Evolutionary conservation across 306 rosid genomes (phyloP).

Genomic region (Echinosophora koreensis): DNA sequence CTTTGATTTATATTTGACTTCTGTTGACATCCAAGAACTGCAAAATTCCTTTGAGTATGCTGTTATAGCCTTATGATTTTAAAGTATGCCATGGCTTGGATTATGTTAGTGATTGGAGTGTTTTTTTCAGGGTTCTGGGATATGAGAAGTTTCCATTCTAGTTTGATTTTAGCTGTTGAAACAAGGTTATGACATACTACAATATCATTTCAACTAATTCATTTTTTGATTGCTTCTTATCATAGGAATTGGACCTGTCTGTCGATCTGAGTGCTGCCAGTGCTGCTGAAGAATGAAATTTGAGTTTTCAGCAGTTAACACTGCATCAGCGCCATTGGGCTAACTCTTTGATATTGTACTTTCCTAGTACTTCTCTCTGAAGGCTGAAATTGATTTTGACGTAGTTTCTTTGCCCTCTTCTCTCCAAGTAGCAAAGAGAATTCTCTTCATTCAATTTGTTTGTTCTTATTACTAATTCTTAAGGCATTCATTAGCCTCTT

Average conservation of each 20-base stretch:
- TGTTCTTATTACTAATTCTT: constrained; percentile 8
- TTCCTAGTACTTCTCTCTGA: neutral
- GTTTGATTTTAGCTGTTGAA: neutral
- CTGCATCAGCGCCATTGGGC: neutral
- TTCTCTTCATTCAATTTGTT: constrained; percentile 5
- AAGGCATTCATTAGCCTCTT: neutral
- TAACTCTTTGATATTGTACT: constrained; percentile 21
- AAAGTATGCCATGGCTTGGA: too few species aligned
- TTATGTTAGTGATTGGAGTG: too few species aligned
- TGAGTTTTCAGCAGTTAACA: neutral
- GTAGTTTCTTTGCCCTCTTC: constrained; percentile 1
- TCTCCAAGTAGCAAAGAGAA: constrained; percentile 9
- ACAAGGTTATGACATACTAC: neutral
- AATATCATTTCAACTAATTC: neutral
- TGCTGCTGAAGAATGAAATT: constrained; percentile 58
- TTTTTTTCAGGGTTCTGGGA: too few species aligned
- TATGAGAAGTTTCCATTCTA: too few species aligned
- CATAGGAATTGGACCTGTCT: constrained; percentile 66
- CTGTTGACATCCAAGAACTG: neutral
- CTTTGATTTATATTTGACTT: neutral
- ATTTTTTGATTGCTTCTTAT: constrained; percentile 24
- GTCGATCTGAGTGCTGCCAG: constrained; percentile 76
- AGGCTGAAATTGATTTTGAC: constrained; percentile 18
- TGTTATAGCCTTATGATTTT: too few species aligned
- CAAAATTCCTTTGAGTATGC: neutral